Conservation (phyloP, 2,329 filamentous ascomycete genomes). For the Cladosporium sp. region DNA sequence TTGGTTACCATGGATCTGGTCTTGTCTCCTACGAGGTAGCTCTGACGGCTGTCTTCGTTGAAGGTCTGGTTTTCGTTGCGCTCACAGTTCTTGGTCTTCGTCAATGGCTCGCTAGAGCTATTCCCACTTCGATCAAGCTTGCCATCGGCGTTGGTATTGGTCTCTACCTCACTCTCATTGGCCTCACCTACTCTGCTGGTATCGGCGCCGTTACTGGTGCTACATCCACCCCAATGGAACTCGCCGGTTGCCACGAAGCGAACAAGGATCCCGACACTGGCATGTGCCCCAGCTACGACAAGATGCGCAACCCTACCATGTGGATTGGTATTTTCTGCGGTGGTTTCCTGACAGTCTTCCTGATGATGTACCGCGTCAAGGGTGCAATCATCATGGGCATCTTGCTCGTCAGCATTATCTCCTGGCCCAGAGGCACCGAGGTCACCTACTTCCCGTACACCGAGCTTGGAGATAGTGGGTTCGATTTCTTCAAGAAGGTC, state of each 20-base stretch:
- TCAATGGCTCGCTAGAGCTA: conserved; percentile 81
- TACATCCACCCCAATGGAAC: conserved; percentile 63
- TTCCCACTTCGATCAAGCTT: conserved; percentile 80
- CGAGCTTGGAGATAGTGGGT: conserved; percentile 61
- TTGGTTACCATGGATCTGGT: conserved; percentile 71
- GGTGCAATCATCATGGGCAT: conserved; percentile 83
- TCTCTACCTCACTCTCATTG: conserved; percentile 72
- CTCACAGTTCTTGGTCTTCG: conserved; percentile 76
- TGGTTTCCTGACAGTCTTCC: conserved; percentile 70
- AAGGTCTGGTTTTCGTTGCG: conserved; percentile 79
- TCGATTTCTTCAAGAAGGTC: conserved; percentile 85
- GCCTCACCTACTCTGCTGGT: conserved; percentile 74
- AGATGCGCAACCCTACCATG: conserved; percentile 79
- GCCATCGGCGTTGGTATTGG: conserved; percentile 83
- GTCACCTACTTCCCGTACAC: conserved; percentile 81
- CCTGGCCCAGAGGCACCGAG: conserved; percentile 72
- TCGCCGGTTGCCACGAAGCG: conserved; percentile 67
- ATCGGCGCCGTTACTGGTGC: conserved; percentile 73
- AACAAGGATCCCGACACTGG: conserved; percentile 43
- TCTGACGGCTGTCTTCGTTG: conserved; percentile 81
- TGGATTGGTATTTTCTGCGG: conserved; percentile 89
- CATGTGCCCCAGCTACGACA: conserved; percentile 58
- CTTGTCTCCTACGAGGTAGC: conserved; percentile 71
- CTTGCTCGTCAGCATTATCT: conserved; percentile 78
- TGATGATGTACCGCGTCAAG: conserved; percentile 84